A percentile compares a stretch with the other conserved stretches of the same genome.
Evolutionary conservation across 2,329 filamentous ascomycete species (phyloP).

Genomic region (Diplodia intermedia): DNA sequence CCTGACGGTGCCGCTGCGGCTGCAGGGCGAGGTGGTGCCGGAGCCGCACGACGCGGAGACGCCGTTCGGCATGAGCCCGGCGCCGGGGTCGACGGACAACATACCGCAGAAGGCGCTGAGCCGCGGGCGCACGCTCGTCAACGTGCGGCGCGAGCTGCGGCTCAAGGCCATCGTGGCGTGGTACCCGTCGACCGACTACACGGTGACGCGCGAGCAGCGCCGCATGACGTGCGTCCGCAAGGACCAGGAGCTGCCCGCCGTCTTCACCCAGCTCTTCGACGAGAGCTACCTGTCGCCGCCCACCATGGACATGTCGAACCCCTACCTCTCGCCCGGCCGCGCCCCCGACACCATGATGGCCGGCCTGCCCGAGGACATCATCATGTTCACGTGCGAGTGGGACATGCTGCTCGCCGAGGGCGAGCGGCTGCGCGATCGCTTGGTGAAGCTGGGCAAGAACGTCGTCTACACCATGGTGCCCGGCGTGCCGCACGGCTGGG

Average conservation of each 20-base stretch:
- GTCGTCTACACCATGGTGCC: constrained; percentile 66
- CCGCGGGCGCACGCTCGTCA: constrained; percentile 30
- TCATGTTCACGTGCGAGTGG: constrained; percentile 69
- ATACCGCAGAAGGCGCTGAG: constrained; percentile 30
- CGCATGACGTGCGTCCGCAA: constrained; percentile 62
- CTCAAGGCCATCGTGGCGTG: constrained; percentile 66
- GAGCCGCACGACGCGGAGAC: constrained; percentile 39
- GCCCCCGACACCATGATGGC: constrained; percentile 62
- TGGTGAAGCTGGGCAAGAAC: constrained; percentile 62
- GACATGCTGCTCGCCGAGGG: constrained; percentile 71
- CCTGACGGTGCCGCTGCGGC: constrained; percentile 66
- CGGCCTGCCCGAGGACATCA: constrained; percentile 64
- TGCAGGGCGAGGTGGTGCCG: constrained; percentile 56
- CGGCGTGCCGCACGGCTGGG: constrained; percentile 69
- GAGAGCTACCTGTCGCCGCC: constrained; percentile 57
- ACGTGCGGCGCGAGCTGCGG: constrained; percentile 47
- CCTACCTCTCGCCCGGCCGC: constrained; percentile 65
- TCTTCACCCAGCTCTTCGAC: constrained; percentile 61
- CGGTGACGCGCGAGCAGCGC: constrained; percentile 64
- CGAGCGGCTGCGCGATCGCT: constrained; percentile 65
- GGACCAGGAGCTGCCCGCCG: constrained; percentile 58
- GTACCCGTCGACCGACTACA: constrained; percentile 69
- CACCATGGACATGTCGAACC: constrained; percentile 60
- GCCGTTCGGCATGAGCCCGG: constrained; percentile 27
- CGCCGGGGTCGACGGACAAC: constrained; percentile 24